Conservation (phyloP, 2,329 filamentous ascomycete genomes). For the Graphium sp. region DNA sequence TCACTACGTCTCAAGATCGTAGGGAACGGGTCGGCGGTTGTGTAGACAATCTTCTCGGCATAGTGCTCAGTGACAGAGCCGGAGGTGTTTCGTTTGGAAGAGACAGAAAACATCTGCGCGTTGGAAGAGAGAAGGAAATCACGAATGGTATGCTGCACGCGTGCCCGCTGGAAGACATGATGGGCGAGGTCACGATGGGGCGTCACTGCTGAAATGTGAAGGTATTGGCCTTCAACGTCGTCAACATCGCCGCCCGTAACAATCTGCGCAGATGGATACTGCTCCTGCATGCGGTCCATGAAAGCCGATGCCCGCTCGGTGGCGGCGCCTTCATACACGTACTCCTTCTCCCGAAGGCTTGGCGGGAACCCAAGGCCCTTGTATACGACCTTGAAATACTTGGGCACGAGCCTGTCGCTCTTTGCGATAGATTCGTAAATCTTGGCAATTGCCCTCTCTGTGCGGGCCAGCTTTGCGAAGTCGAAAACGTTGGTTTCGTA, state of each 20-base stretch:
- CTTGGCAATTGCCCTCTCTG: slow-evolving; percentile 77
- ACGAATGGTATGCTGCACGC: slow-evolving; percentile 66
- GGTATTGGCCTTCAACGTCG: slow-evolving; percentile 78
- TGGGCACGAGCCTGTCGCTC: slow-evolving; percentile 59
- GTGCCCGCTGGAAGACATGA: slow-evolving; percentile 74
- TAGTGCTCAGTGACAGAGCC: slow-evolving; percentile 57
- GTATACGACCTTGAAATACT: slow-evolving; percentile 86
- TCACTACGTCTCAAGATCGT: slow-evolving; percentile 82
- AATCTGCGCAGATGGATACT: slow-evolving; percentile 75
- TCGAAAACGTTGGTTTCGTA: slow-evolving; percentile 85
- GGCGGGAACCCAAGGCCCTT: slow-evolving; percentile 76
- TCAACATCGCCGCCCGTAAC: slow-evolving; percentile 52
- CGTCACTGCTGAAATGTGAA: slow-evolving; percentile 67
- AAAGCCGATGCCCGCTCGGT: slow-evolving; percentile 67
- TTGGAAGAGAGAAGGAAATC: slow-evolving; percentile 71
- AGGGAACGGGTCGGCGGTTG: slow-evolving; percentile 72
- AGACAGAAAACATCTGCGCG: slow-evolving; percentile 64
- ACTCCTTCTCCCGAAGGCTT: slow-evolving; percentile 73
- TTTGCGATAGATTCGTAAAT: slow-evolving; percentile 82
- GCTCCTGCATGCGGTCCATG: slow-evolving; percentile 79
- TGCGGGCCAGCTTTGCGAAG: slow-evolving; percentile 77
- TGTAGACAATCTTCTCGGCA: slow-evolving; percentile 72
- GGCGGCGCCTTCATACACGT: slow-evolving; percentile 71
- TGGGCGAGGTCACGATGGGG: slow-evolving; percentile 70
- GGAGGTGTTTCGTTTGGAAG: slow-evolving; percentile 51